These are phyloP conservation scores for Pythium coloratum DNA, from an alignment of 352 stramenopile species.

Conservation along the genomic window DNA sequence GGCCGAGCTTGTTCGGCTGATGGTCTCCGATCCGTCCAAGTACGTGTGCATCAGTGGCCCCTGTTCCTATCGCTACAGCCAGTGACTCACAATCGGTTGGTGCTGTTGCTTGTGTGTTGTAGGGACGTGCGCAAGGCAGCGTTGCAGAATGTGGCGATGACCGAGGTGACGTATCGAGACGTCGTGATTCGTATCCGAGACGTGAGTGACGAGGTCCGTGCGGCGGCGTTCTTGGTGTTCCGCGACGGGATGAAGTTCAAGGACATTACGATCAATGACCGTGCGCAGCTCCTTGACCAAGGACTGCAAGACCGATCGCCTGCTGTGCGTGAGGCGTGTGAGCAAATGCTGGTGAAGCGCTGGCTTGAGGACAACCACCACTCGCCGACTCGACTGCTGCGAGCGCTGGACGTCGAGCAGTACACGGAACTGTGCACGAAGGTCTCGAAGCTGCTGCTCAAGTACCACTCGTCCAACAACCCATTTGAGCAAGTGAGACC, in stretches of 20 bases:
- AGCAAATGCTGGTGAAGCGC: conserved; percentile 69
- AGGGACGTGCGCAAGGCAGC: conserved; percentile 75
- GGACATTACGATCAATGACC: conserved; percentile 66
- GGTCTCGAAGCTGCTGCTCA: conserved; percentile 50
- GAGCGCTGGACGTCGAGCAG: conserved; percentile 67
- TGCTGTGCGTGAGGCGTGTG: conserved; percentile 50
- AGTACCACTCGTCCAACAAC: conserved; percentile 29
- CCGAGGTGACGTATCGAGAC: conserved; percentile 42
- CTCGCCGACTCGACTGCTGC: conserved; percentile 53
- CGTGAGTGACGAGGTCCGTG: conserved; percentile 63
- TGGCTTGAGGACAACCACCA: conserved; percentile 63
- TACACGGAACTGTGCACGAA: conserved; percentile 49
- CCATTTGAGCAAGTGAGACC: conserved; percentile 15
- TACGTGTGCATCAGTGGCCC: conserved; percentile 26
- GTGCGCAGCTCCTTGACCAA: conserved; percentile 72
- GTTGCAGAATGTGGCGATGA: conserved; percentile 51
- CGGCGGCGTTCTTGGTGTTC: conserved; percentile 57
- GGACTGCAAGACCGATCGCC: conserved; percentile 65
- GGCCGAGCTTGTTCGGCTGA: conserved; percentile 49
- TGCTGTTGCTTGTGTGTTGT: not conserved
- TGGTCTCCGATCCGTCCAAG: conserved; percentile 74
- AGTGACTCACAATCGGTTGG: too few relatives aligned
- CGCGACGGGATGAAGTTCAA: conserved; percentile 42
- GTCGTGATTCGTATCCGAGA: conserved; percentile 80
- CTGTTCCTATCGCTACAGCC: too few relatives aligned